phyloP scores from a whole-genome alignment of 352 stramenopile genomes.

The Globisporangium parvum region DNA sequence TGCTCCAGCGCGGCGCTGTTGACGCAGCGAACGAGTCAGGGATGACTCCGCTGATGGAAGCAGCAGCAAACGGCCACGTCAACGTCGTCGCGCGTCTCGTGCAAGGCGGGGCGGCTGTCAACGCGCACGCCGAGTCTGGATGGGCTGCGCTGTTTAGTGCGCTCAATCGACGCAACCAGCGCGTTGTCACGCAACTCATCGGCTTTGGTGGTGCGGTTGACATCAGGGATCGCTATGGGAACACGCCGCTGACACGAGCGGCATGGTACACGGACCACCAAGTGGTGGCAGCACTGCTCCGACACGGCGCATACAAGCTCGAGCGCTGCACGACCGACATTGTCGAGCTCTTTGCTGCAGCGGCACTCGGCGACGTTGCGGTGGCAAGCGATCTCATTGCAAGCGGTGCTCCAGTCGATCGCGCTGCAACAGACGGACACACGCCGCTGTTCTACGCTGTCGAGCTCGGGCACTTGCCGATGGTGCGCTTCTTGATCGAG shows the following conservation, averaged over 20 bases:
- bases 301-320: not conserved
- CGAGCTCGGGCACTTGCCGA: not conserved
- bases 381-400: not conserved
- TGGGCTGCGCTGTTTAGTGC: not conserved
- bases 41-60: not conserved
- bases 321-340: not conserved
- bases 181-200: not conserved
- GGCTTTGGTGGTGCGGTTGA: not conserved
- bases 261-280: not conserved
- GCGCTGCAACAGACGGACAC: not conserved
- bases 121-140: not conserved
- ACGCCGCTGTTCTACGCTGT: slow-evolving; percentile 1
- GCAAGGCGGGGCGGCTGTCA: not conserved
- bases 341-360: not conserved
- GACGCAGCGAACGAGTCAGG: not conserved
- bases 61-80: not conserved
- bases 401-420: not conserved
- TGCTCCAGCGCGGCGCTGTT: not conserved
- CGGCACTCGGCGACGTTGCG: not conserved
- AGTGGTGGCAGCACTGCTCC: not conserved
- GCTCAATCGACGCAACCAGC: not conserved
- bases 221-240: not conserved
- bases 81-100: not conserved
- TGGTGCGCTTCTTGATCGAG: not conserved
- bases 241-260: not conserved